Evolutionary conservation across 495 filamentous ascomycete genomes (phyloP), one percentile per base, ranked within the genome.

Genomic region (Daldinia vernicosa): DNA sequence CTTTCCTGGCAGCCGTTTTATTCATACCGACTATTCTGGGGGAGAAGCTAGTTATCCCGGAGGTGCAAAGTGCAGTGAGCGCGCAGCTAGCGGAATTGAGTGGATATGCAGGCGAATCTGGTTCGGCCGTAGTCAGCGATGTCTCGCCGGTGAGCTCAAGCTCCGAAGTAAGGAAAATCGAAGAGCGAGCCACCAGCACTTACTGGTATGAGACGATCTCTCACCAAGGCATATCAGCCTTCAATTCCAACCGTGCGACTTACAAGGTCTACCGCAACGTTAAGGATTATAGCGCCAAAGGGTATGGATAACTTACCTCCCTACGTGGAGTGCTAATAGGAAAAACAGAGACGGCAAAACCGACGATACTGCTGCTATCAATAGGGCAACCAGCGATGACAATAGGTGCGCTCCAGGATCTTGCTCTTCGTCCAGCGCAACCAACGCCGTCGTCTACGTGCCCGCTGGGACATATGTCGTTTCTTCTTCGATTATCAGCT

Each of bases 281-380:
- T 33, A 87, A 85, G 70, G 85, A 85, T 70, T 88, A 79, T 67
- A 86, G 86, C 27, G 88, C 88, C 52, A 81, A 77, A 64, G 80
- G 81, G 69, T 75, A 75, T 8, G 66, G 56, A 69, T 78, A 69
- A 55, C 51, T 43, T 14, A 15, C 17, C 4, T 32, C 39, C n/a
- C 0, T 40, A 26, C 0, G 37, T 30, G 17, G 45, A 24, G 47
- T 60, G 35, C 60, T 66, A 50, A 74, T 75, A 26, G 7, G 15
- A 63, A 8, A 39, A 30, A 35, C 15, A 73, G 83, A 65, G 90
- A 93, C 70, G 91, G 89, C 37, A 77, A 84, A n/a, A 92, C 91
- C 1, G 93, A 97, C 74, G 93, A 97, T 77, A 93, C 92, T 0
- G 87, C 76, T 51, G 92, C 93, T 3, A 95, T 97, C 81, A 94